Percentiles rank a stretch among this genome's conserved stretches.
phyloP scores from a whole-genome alignment of 805 yeast species.

The Komagataella pseudopastoris region DNA sequence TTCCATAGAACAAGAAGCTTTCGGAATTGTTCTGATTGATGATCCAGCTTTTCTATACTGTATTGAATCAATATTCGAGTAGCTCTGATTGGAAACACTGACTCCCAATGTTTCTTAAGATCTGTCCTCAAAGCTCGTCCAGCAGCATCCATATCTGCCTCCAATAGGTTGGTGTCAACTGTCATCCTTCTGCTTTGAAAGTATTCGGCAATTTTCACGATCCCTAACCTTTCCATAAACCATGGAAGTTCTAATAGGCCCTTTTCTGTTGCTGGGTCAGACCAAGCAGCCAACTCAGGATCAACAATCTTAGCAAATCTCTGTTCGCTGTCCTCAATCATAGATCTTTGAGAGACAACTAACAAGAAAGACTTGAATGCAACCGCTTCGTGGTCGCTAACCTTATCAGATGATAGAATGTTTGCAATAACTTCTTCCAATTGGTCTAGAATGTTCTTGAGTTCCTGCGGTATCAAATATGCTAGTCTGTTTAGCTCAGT shows the following conservation, averaged over 20 bases:
- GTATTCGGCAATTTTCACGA: slow-evolving; percentile 85
- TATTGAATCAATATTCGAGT: slow-evolving; percentile 92
- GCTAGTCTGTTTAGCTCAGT: slow-evolving; percentile 91
- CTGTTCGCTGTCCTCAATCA: slow-evolving; percentile 53
- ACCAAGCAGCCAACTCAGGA: slow-evolving; percentile 88
- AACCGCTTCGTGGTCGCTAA: slow-evolving; percentile 84
- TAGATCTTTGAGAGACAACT: slow-evolving; percentile 82
- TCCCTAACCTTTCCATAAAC: slow-evolving; percentile 97
- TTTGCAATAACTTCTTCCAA: slow-evolving; percentile 69
- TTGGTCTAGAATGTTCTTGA: slow-evolving; percentile 69
- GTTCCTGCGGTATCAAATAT: slow-evolving; percentile 83
- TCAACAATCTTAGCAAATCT: slow-evolving; percentile 82
- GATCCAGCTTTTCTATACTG: slow-evolving; percentile 82
- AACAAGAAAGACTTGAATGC: slow-evolving; percentile 85
- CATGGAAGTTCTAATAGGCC: slow-evolving; percentile 85
- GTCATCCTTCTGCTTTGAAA: slow-evolving; percentile 74
- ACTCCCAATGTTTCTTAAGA: slow-evolving; percentile 84
- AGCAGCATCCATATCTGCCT: slow-evolving; percentile 79
- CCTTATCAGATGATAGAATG: slow-evolving; percentile 52
- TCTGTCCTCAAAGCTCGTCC: slow-evolving; percentile 68
- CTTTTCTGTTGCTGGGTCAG: slow-evolving; percentile 79
- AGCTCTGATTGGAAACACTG: slow-evolving; percentile 89
- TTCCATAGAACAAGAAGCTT: slow-evolving; percentile 72
- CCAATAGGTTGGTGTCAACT: slow-evolving; percentile 59
- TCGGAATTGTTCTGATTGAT: slow-evolving; percentile 61